Base-by-base conservation (phyloP, 768 basidiomycete genomes). In the Mrakia gelida region DNA sequence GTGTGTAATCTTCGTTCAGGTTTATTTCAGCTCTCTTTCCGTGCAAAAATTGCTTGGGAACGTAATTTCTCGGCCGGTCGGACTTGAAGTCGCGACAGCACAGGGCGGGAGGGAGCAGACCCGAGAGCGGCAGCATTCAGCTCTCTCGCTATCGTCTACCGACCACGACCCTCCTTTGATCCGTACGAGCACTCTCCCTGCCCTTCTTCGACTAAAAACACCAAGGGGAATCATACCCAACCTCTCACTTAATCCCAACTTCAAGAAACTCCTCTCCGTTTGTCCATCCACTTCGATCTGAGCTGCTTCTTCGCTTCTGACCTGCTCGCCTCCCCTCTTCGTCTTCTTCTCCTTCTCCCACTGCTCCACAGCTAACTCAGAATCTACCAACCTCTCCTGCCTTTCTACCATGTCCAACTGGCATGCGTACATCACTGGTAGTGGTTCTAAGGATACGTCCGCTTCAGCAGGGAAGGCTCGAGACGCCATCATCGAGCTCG, bases 341-440 rank as follows among this genome's bases (percentile, higher is more conserved):
- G 5, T 18, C 16, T 7, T 38, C 32, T 38, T 28, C 6, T 11
- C 67, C 41, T 68, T 3, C 7, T 38, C 26, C 65, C 3, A 5
- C 15, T 15, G 2, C 30, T n/a, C 10, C 7, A 34, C 63, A 65
- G 23, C 34, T 34, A 30, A 6, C 10, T 13, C 32, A 1, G 21
- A 18, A 32, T 49, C 41, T 54, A 34, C 56, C 23, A 56, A 13
- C 56, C 23, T 23, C 56, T 26, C 56, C 56, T 52, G 30, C 34
- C 30, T 21, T 63, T 18, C 49, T 28, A 43, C 26, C 49, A 88
- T 88, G 87, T 86, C 86, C 28, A 82, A 84, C 74, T 87, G 87
- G 87, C 92, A 97, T 91, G 91, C 90, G 84, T 95, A 92, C 87
- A 94, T 99, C 84, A 91, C 91, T 18, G 91, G 91, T 71, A 88